Percentiles rank a stretch among this genome's conserved stretches.
Conservation (phyloP, 257 asterid genomes). For the Ehretia macrophylla region DNA sequence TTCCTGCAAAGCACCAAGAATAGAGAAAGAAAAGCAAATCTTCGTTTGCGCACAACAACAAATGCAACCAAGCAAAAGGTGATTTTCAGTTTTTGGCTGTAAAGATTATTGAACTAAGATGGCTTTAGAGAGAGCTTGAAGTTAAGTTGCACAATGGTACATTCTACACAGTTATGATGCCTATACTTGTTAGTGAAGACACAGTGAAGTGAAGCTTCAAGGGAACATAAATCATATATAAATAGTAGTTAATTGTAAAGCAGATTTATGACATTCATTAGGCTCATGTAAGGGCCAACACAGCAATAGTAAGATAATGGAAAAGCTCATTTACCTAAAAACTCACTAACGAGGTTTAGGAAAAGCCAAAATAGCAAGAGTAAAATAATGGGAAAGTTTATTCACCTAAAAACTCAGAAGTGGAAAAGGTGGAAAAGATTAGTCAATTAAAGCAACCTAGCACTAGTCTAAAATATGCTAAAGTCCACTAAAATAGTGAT, state of each 20-base stretch:
- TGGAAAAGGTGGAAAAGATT: constrained; percentile 6
- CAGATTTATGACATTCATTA: constrained; percentile 10
- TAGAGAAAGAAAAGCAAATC: constrained; percentile 1
- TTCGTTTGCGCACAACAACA: constrained; percentile 14
- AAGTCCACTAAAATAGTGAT: background rate
- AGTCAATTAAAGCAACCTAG: constrained; percentile 17
- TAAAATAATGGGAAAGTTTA: constrained; percentile 18
- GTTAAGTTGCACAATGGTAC: constrained; percentile 19
- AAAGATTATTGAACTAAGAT: constrained; percentile 8
- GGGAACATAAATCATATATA: constrained; percentile 10
- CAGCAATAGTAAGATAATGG: constrained; percentile 10
- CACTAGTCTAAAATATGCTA: constrained; percentile 3
- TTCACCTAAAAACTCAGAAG: constrained; percentile 7
- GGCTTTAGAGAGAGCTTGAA: constrained; percentile 17
- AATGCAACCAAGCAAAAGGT: constrained; percentile 17
- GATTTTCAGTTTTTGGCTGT: constrained; percentile 8
- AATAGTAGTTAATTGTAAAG: constrained; percentile 13
- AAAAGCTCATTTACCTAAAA: constrained; percentile 18
- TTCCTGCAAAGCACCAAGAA: constrained; percentile 16
- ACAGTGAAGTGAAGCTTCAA: constrained; percentile 26
- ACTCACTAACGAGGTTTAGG: constrained; percentile 8
- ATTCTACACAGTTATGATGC: constrained; percentile 30
- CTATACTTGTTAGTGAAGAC: constrained; percentile 12
- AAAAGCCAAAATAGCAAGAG: constrained; percentile 4
- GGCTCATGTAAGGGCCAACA: constrained; percentile 11